Base-by-base conservation (phyloP, 192 early-diverging fungal genomes). In the Funneliformis mosseae region DNA sequence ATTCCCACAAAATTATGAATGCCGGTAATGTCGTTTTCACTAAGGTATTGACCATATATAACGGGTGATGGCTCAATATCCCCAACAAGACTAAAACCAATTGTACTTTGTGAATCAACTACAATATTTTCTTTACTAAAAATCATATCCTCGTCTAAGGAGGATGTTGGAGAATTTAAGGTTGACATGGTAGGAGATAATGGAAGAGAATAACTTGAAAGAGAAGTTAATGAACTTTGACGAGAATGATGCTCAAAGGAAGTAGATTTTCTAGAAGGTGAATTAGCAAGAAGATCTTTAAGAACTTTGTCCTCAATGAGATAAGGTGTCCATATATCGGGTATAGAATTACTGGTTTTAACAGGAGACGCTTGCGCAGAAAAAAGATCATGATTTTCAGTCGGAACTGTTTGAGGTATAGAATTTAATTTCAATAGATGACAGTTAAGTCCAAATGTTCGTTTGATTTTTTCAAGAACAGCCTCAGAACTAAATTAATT, bases 391-490 rank as follows among this genome's bases (percentile, higher is more conserved):
- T 80, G 71, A 16, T 77, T 80, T 25, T 83, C 81, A 43, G 64
- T 83, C 25, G 70, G 82, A 23, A 80, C 46, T 8, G 79, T 46
- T 27, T 71, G 83, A 70, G 79, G 80, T 11, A 76, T 77, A 55
- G 92, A 90, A 80, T 93, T 95, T 80, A 95, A 80, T 67, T 84
- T 85, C 12, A 93, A 78, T 14, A 93, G 67, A 71, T 88, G 86
- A 69, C 90, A 91, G 68, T 90, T 85, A 14, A 93, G 74, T 18
- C 90, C 90, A 83, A 93, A 91, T 33, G 84, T 88, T 77, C 89
- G 87, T 76, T 91, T 92, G 88, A 95, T 87, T 62, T 88, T 88
- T 9, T 88, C 84, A 81, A 93, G 86, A 5, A 89, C 80, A 18
- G 84, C 83, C 50, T 92, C 83, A 21, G 92, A 88, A 42, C 93